Conservation (phyloP, 2,329 filamentous ascomycete genomes). For the Fusarium sp. region DNA sequence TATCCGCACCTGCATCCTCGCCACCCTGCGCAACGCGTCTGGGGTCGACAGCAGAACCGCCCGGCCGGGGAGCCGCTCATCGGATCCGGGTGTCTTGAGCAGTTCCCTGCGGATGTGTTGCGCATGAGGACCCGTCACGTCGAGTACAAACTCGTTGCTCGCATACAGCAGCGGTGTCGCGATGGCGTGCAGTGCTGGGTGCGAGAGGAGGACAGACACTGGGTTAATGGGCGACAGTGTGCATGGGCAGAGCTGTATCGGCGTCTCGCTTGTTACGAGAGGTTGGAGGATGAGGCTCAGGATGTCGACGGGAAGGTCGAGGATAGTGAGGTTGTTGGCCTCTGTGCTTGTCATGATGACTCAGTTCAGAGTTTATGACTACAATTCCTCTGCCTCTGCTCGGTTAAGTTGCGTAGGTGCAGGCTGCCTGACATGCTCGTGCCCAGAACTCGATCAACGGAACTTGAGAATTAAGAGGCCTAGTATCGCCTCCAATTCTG, state of each 20-base stretch:
- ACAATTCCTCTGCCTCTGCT: background rate
- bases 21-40: constrained; percentile 43
- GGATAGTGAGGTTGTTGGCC: constrained; percentile 41
- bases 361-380: constrained; percentile 4
- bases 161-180: constrained; percentile 49
- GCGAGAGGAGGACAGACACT: constrained; percentile 48
- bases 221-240: constrained; percentile 37
- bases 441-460: background rate
- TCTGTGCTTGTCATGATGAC: constrained; percentile 23
- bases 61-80: constrained; percentile 21
- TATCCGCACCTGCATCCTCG: constrained; percentile 45
- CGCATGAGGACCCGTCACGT: constrained; percentile 45
- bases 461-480: too few relatives aligned
- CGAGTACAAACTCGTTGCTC: constrained; percentile 48
- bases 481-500: background rate
- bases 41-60: constrained; percentile 40
- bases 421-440: constrained; percentile 7
- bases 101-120: constrained; percentile 44
- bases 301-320: constrained; percentile 51
- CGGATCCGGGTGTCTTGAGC: constrained; percentile 28
- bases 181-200: constrained; percentile 49
- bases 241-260: constrained; percentile 48
- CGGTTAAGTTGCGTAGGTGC: background rate
- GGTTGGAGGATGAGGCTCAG: constrained; percentile 47
- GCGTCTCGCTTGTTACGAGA: constrained; percentile 42